Evolutionary conservation across 805 yeast species (phyloP).

Genomic region (Zygoascus ofunaensis): DNA sequence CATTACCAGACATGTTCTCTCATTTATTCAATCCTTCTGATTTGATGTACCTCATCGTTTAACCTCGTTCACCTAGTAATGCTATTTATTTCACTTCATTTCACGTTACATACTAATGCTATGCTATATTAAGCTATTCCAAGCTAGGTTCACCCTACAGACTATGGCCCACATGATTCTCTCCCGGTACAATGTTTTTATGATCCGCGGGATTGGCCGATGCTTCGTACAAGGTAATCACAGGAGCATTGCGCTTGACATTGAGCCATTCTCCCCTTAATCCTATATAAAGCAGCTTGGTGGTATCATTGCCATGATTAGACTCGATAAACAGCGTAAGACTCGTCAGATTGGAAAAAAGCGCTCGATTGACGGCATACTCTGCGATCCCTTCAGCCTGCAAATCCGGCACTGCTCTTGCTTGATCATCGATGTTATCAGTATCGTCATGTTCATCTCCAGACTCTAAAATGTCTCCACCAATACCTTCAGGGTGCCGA

Average conservation of each 20-base stretch:
- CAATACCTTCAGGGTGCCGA: constrained; percentile 50
- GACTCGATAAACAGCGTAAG: constrained; percentile 60
- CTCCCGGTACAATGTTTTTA: constrained; percentile 29
- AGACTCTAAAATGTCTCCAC: constrained; percentile 31
- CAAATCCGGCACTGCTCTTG: constrained; percentile 6
- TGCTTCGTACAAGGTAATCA: constrained; percentile 71
- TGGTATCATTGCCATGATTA: constrained; percentile 51
- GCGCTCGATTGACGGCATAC: constrained; percentile 67
- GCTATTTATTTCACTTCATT: too few species aligned
- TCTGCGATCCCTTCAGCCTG: constrained; percentile 58
- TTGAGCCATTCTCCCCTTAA: constrained; percentile 50
- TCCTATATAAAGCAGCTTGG: constrained; percentile 61
- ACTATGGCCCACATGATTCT: constrained; percentile 9
- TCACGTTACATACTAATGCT: too few species aligned
- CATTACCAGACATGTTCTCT: too few species aligned
- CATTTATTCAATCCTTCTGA: too few species aligned
- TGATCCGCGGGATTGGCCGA: constrained; percentile 94
- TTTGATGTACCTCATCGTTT: too few species aligned
- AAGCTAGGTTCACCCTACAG: too few species aligned
- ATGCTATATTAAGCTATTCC: too few species aligned
- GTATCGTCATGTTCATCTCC: background rate
- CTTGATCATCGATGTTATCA: background rate
- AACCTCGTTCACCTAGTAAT: too few species aligned
- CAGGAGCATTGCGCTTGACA: constrained; percentile 51
- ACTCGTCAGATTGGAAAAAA: constrained; percentile 59